A percentile compares a stretch with the other conserved stretches of the same genome.
These are phyloP conservation scores for Entomortierella lignicola DNA, from an alignment of 192 early-diverging fungal species.

Conservation along the genomic window DNA sequence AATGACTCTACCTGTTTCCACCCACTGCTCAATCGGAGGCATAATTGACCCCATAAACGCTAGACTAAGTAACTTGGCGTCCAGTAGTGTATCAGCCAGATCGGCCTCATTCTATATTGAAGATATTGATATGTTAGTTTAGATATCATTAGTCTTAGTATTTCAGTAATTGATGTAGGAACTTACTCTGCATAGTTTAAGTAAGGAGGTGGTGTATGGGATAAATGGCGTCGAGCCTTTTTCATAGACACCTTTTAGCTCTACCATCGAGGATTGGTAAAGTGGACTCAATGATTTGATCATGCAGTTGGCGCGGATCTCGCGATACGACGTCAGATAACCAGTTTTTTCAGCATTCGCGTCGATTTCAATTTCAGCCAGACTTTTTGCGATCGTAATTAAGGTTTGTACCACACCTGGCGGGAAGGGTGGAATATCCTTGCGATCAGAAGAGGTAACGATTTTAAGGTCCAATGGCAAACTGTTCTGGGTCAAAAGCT, in stretches of 20 bases:
- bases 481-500: conserved; percentile 25
- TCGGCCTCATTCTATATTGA: conserved; percentile 69
- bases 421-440: conserved; percentile 56
- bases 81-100: conserved; percentile 67
- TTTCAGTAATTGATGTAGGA: neutral
- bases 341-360: conserved; percentile 60
- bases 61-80: conserved; percentile 49
- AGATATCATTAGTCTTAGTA: neutral
- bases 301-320: conserved; percentile 75
- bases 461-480: conserved; percentile 40
- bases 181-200: conserved; percentile 73
- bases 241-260: conserved; percentile 64
- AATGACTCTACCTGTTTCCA: conserved; percentile 35
- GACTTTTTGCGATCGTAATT: conserved; percentile 57
- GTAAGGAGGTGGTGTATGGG: conserved; percentile 65
- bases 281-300: conserved; percentile 64
- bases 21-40: conserved; percentile 54
- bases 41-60: conserved; percentile 55
- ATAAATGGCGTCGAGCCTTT: conserved; percentile 72
- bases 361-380: conserved; percentile 60
- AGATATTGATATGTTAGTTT: neutral
- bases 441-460: conserved; percentile 50
- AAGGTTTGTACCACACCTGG: conserved; percentile 30
- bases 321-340: conserved; percentile 72
- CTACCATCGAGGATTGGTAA: conserved; percentile 61